Evolutionary conservation across 1,139 yeast genomes (phyloP).

Genomic region (Saccharomyces hybrid): DNA sequence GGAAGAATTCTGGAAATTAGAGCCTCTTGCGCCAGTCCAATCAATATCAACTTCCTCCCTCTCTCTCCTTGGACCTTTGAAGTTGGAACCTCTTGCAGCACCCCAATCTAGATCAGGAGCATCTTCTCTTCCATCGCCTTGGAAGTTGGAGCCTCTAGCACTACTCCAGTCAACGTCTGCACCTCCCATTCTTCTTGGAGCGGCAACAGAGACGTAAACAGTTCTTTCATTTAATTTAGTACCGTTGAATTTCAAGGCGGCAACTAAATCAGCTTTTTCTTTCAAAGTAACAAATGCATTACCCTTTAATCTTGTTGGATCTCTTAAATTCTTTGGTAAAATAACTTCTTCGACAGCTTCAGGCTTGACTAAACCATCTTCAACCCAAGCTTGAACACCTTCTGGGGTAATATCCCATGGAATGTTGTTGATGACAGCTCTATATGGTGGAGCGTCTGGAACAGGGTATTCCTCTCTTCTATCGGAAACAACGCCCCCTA

Average conservation of each 20-base stretch:
- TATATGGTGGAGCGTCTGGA: slow-evolving; percentile 88
- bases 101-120: slow-evolving; percentile 21
- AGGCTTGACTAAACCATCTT: slow-evolving; percentile 51
- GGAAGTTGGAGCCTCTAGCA: slow-evolving; percentile 36
- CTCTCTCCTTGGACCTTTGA: slow-evolving; percentile 6
- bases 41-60: too few relatives aligned
- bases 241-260: slow-evolving; percentile 59
- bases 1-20: too few relatives aligned
- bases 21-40: too few relatives aligned
- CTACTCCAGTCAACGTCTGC: slow-evolving; percentile 24
- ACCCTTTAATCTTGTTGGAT: slow-evolving; percentile 64
- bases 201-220: slow-evolving; percentile 83
- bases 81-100: slow-evolving; percentile 36
- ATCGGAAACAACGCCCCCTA: slow-evolving; percentile 33
- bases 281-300: slow-evolving; percentile 80
- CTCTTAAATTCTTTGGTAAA: slow-evolving; percentile 60
- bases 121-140: slow-evolving; percentile 4
- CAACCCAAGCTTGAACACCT: slow-evolving; percentile 59
- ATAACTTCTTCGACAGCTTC: slow-evolving; percentile 47
- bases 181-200: slow-evolving; percentile 58
- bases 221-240: slow-evolving; percentile 66
- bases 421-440: slow-evolving; percentile 79
- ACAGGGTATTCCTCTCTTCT: slow-evolving; percentile 62
- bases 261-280: slow-evolving; percentile 59
- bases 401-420: slow-evolving; percentile 77